phyloP scores from a whole-genome alignment of 805 yeast species.

The Wickerhamomyces rabaulensis region DNA sequence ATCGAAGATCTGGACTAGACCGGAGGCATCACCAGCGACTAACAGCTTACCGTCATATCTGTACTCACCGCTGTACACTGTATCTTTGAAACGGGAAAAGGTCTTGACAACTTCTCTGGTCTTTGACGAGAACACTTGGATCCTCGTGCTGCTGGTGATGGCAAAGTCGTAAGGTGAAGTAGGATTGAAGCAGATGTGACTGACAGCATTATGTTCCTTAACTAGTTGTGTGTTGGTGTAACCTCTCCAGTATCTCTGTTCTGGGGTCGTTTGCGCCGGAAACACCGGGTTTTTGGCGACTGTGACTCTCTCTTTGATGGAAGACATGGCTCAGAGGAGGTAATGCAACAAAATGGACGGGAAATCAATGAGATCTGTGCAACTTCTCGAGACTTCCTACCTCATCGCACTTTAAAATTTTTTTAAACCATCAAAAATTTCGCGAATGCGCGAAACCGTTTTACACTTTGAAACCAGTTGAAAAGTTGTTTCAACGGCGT shows the following conservation, averaged over 20 bases:
- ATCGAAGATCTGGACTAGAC: conserved; percentile 87
- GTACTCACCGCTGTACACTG: conserved; percentile 88
- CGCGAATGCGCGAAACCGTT: background rate
- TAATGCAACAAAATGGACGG: no score
- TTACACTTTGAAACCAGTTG: no score
- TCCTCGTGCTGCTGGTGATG: conserved; percentile 83
- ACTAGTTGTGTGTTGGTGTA: conserved; percentile 81
- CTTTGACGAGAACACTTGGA: conserved; percentile 89
- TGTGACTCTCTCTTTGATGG: conserved; percentile 58
- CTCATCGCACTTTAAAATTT: background rate
- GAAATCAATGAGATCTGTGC: background rate
- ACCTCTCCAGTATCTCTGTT: conserved; percentile 90
- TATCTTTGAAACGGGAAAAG: conserved; percentile 81
- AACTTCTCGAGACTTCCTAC: background rate
- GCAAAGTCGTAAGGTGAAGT: conserved; percentile 87
- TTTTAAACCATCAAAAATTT: background rate
- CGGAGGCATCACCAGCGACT: conserved; percentile 94
- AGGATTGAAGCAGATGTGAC: conserved; percentile 85
- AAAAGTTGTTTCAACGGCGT: no score
- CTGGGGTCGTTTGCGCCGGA: conserved; percentile 85
- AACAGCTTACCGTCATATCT: conserved; percentile 86
- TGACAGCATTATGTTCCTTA: conserved; percentile 89
- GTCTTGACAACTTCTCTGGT: conserved; percentile 89
- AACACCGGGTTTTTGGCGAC: conserved; percentile 68
- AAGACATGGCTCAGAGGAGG: conserved; percentile 50